Percentiles rank a stretch among this genome's conserved stretches.
phyloP scores from a whole-genome alignment of 805 yeast genomes.

The Candida silvatica region DNA sequence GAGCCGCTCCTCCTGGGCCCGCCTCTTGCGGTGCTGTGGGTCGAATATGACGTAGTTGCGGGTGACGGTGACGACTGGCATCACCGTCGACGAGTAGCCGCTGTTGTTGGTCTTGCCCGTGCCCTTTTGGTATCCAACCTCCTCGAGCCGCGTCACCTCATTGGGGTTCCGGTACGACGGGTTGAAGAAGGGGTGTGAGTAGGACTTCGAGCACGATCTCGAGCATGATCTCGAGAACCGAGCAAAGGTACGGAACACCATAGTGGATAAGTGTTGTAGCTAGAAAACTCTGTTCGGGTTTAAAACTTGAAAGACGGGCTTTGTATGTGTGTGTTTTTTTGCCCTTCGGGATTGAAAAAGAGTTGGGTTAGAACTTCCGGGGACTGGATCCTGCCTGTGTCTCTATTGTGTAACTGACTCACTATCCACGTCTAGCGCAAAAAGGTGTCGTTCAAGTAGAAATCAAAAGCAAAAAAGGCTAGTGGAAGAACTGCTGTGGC shows the following conservation, averaged over 20 bases:
- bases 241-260: conserved; percentile 23
- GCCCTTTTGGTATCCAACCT: conserved; percentile 15
- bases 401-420: too few relatives aligned
- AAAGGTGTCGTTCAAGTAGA: too few relatives aligned
- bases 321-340: too few relatives aligned
- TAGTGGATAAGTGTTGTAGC: too few relatives aligned
- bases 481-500: too few relatives aligned
- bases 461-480: too few relatives aligned
- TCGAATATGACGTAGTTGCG: conserved; percentile 24
- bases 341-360: too few relatives aligned
- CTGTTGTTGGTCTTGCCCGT: conserved; percentile 12
- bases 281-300: too few relatives aligned
- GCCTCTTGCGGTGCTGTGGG: conserved; percentile 9
- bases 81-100: conserved; percentile 12
- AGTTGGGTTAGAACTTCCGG: too few relatives aligned
- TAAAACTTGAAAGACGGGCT: too few relatives aligned
- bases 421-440: too few relatives aligned
- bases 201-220: conserved; percentile 2
- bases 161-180: conserved; percentile 25
- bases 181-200: conserved; percentile 25
- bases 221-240: conserved; percentile 11
- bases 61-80: conserved; percentile 20
- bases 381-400: too few relatives aligned
- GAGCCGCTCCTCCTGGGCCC: not conserved
- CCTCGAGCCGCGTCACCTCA: conserved; percentile 21